phyloP scores from a whole-genome alignment of 2,329 filamentous ascomycete species.

The Alternaria panax region DNA sequence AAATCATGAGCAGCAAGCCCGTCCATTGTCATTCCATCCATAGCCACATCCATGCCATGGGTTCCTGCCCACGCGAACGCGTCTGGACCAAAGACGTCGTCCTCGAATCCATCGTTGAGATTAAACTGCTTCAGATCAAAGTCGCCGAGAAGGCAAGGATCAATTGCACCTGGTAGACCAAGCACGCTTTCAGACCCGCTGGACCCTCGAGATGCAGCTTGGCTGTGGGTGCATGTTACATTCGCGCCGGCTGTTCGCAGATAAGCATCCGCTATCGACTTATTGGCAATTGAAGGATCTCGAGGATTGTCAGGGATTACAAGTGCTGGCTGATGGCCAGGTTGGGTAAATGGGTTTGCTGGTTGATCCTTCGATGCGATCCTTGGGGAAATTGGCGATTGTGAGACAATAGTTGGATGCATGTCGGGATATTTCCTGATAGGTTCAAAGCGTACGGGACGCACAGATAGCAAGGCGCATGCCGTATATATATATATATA shows the following conservation, averaged over 20 bases:
- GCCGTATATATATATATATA: constrained; percentile 27
- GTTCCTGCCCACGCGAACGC: neutral
- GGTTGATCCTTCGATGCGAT: neutral
- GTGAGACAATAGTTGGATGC: constrained; percentile 1
- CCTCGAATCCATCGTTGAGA: neutral
- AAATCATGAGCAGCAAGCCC: neutral
- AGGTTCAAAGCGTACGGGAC: constrained; percentile 1
- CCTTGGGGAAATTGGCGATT: constrained; percentile 5
- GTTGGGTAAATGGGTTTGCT: neutral
- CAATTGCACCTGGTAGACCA: constrained; percentile 11
- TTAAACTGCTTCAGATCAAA: constrained; percentile 7
- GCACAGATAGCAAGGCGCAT: constrained; percentile 11
- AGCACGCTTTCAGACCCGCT: constrained; percentile 11
- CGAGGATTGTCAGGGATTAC: neutral
- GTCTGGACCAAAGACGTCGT: constrained; percentile 1
- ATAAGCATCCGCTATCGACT: constrained; percentile 2
- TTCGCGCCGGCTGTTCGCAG: constrained; percentile 4
- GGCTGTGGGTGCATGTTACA: constrained; percentile 2
- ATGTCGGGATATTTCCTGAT: constrained; percentile 14
- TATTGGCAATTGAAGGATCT: neutral
- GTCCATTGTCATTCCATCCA: neutral
- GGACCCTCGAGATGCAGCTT: constrained; percentile 8
- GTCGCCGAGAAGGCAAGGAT: constrained; percentile 6
- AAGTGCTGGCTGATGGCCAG: neutral
- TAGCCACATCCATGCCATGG: neutral